Evolutionary conservation across 139 green algal species (phyloP).

Genomic region (Tetradesmus obliquus): DNA sequence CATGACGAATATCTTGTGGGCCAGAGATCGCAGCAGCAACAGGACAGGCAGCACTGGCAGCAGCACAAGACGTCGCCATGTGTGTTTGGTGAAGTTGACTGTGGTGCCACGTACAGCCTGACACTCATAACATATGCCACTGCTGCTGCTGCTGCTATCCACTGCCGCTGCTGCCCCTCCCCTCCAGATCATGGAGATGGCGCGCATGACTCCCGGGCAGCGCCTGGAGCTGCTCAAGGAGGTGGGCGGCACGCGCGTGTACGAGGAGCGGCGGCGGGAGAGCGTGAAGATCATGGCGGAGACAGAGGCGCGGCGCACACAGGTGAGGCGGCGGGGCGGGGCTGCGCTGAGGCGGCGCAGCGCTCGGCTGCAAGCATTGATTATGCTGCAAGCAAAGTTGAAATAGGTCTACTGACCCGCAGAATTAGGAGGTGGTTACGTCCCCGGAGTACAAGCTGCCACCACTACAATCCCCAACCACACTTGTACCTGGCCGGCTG

Average conservation of each 20-base stretch:
- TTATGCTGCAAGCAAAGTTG: no score
- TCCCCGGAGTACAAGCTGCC: no score
- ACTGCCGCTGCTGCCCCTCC: neutral
- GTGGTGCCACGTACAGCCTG: neutral
- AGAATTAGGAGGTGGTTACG: no score
- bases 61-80: no score
- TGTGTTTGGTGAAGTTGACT: neutral
- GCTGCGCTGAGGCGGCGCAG: neutral
- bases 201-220: constrained; percentile 90
- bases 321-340: neutral
- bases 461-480: no score
- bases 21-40: no score
- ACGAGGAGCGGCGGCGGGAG: constrained; percentile 92
- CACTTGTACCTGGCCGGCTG: no score
- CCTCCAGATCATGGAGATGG: constrained; percentile 77
- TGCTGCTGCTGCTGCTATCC: neutral
- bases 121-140: neutral
- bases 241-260: constrained; percentile 95
- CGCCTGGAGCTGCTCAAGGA: constrained; percentile 98
- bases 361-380: no score
- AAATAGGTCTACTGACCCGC: no score
- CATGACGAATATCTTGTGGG: neutral
- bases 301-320: constrained; percentile 71
- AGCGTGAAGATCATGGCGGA: constrained; percentile 92
- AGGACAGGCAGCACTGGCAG: neutral